Conservation (phyloP, 2,329 filamentous ascomycete genomes). For the Talaromyces albobiverticillius region DNA sequence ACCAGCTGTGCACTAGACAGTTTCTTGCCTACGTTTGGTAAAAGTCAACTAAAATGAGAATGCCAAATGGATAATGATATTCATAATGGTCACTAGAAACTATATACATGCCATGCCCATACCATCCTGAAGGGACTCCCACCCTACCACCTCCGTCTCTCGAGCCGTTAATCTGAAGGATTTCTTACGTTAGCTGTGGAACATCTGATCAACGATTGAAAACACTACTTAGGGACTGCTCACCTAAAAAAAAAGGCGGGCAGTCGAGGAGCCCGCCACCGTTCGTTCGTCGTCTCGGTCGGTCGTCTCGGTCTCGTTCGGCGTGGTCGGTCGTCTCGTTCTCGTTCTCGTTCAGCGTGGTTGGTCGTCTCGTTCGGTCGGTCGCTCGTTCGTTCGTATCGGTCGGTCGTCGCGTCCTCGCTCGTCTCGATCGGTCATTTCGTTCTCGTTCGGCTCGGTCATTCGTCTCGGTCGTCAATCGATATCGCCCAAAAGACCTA, state of each 20-base stretch:
- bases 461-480: not conserved
- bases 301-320: not conserved
- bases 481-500: too few species aligned
- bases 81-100: not conserved
- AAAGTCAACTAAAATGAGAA: not conserved
- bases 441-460: too few species aligned
- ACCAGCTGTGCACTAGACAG: too few species aligned
- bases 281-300: not conserved
- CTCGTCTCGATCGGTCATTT: conserved; percentile 1
- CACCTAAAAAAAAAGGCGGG: conserved; percentile 1
- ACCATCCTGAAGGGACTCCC: not conserved
- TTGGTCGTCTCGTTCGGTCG: not conserved
- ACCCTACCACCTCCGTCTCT: not conserved
- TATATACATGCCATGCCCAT: too few species aligned
- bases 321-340: conserved; percentile 1
- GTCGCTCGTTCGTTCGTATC: not conserved
- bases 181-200: conserved; percentile 9
- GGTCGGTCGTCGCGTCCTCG: not conserved
- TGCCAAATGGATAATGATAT: not conserved
- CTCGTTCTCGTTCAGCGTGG: not conserved
- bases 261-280: not conserved
- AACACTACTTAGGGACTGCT: not conserved
- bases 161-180: too few species aligned
- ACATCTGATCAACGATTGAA: not conserved
- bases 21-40: not conserved